These are phyloP conservation scores for Fraxinus baroniana DNA, from an alignment of 305 asterid species.

Conservation along the genomic window DNA sequence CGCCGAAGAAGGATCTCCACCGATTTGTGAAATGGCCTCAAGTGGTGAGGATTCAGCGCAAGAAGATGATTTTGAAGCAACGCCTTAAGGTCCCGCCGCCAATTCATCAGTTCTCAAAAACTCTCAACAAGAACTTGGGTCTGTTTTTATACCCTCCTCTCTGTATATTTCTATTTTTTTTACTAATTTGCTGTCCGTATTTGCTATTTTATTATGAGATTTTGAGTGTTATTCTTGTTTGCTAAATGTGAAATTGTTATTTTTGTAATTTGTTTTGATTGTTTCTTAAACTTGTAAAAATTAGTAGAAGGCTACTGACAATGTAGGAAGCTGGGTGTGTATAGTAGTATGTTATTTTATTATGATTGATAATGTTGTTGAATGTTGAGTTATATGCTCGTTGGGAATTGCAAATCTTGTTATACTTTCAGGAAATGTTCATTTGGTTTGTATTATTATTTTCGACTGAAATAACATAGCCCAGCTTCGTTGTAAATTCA, in stretches of 20 bases:
- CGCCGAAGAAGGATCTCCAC: conserved; percentile 83
- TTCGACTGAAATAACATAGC: too few relatives aligned
- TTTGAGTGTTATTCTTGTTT: background rate
- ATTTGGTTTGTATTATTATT: too few relatives aligned
- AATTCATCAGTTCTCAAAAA: conserved; percentile 82
- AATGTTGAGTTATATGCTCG: too few relatives aligned
- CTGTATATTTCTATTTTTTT: background rate
- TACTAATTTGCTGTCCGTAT: background rate
- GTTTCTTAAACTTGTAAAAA: background rate
- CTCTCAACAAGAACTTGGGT: conserved; percentile 87
- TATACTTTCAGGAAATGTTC: too few relatives aligned
- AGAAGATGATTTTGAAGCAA: conserved; percentile 77
- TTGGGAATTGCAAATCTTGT: too few relatives aligned
- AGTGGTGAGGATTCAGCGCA: conserved; percentile 73
- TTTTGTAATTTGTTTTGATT: background rate
- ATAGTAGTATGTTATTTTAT: too few relatives aligned
- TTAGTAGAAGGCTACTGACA: background rate
- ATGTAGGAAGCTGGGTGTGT: too few relatives aligned
- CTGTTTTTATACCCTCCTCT: background rate
- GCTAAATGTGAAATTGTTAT: background rate
- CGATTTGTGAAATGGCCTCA: conserved; percentile 82
- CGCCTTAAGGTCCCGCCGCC: conserved; percentile 92
- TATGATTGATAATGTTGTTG: too few relatives aligned
- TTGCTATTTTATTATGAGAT: background rate
- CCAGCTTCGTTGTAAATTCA: too few relatives aligned